phyloP scores from a whole-genome alignment of 2,329 filamentous ascomycete genomes.

The Metarhizium guizhouense region DNA sequence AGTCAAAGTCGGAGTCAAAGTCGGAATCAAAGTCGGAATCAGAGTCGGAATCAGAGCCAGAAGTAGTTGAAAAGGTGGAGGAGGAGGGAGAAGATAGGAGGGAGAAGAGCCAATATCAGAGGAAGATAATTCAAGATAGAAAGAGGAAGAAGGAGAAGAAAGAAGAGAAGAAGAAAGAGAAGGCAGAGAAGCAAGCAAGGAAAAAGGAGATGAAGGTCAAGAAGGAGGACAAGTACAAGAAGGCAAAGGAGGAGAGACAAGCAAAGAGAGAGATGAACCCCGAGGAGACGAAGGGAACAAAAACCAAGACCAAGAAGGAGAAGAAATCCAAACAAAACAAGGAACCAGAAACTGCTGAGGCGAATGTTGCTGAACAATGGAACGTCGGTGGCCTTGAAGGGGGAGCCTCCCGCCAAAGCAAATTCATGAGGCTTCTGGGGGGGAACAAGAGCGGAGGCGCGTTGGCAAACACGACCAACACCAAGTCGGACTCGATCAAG shows the following conservation, averaged over 20 bases:
- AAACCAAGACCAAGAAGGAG: background rate
- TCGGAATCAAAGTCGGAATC: background rate
- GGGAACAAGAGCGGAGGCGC: slow-evolving; percentile 34
- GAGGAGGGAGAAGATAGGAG: too few relatives aligned
- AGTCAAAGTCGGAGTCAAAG: background rate
- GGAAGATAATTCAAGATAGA: too few relatives aligned
- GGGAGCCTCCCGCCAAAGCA: slow-evolving; percentile 39
- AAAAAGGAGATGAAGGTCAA: background rate
- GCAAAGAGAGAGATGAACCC: background rate
- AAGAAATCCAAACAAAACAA: slow-evolving; percentile 13
- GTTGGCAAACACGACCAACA: slow-evolving; percentile 12
- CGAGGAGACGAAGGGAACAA: background rate
- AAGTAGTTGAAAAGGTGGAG: too few relatives aligned
- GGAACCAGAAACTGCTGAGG: slow-evolving; percentile 14
- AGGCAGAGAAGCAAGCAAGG: background rate
- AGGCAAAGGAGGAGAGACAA: slow-evolving; percentile 5
- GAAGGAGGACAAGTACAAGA: background rate
- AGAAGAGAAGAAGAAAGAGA: too few relatives aligned
- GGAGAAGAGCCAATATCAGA: too few relatives aligned
- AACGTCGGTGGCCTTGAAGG: slow-evolving; percentile 44
- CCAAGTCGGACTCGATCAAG: slow-evolving; percentile 25
- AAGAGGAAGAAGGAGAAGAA: too few relatives aligned
- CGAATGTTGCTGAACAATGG: slow-evolving; percentile 34
- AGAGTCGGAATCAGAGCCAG: background rate
- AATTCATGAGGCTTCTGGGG: slow-evolving; percentile 49